Percentiles rank a stretch among this genome's conserved stretches.
Conservation (phyloP, 345 rosid genomes). For the Populus alba region DNA sequence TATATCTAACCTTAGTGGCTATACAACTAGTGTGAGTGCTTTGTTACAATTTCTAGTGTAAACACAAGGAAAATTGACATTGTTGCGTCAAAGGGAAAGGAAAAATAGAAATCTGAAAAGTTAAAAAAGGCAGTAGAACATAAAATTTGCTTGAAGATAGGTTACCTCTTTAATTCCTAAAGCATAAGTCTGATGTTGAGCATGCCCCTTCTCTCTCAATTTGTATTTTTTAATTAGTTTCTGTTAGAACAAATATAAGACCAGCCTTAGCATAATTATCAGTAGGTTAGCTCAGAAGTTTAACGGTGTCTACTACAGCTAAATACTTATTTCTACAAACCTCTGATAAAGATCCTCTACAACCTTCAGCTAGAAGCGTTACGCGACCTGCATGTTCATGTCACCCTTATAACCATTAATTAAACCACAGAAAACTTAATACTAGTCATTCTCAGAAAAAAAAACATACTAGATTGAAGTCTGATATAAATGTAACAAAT, state of each 20-base stretch:
- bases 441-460: background rate
- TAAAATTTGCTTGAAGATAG: constrained; percentile 2
- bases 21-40: background rate
- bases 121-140: constrained; percentile 6
- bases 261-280: constrained; percentile 16
- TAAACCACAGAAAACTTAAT: background rate
- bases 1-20: background rate
- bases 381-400: constrained; percentile 54
- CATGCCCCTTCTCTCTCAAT: constrained; percentile 71
- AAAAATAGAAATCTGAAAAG: background rate
- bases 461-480: background rate
- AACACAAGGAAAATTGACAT: background rate
- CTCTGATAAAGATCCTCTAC: constrained; percentile 96
- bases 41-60: background rate
- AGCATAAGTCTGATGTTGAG: constrained; percentile 96
- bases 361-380: constrained; percentile 87
- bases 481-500: background rate
- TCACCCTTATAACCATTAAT: constrained; percentile 10
- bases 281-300: background rate
- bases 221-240: constrained; percentile 60
- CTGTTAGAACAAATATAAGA: constrained; percentile 38
- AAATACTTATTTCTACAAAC: constrained; percentile 40
- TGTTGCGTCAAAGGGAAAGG: background rate
- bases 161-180: constrained; percentile 92
- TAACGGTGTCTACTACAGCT: background rate